Percentiles rank a stretch among this genome's conserved stretches.
phyloP scores from a whole-genome alignment of 164 flowering plant genomes.

The Kingdonia uniflora region DNA sequence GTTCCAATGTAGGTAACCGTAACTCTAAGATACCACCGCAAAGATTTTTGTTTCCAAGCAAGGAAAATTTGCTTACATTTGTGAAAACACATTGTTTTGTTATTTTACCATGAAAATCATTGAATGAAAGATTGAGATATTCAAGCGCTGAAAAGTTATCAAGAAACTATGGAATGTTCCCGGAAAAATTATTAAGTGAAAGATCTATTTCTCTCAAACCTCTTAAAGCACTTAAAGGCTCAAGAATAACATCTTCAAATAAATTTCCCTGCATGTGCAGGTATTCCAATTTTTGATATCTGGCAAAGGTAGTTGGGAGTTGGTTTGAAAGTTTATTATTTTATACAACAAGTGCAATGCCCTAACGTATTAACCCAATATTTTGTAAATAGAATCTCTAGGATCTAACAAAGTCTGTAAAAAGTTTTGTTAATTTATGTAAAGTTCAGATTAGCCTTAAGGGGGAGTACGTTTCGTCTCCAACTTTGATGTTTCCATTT shows the following conservation, averaged over 20 bases:
- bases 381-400: too few species aligned
- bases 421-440: too few species aligned
- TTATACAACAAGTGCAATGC: too few species aligned
- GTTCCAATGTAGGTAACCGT: background rate
- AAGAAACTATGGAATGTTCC: background rate
- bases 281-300: background rate
- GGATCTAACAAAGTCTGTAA: too few species aligned
- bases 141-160: background rate
- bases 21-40: constrained; percentile 8
- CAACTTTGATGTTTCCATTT: too few species aligned
- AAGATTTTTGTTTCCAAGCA: constrained; percentile 5
- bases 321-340: too few species aligned
- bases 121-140: constrained; percentile 7
- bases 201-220: constrained; percentile 1
- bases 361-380: too few species aligned
- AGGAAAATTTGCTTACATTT: constrained; percentile 6
- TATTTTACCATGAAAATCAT: constrained; percentile 7
- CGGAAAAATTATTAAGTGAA: constrained; percentile 1
- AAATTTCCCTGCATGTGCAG: too few species aligned
- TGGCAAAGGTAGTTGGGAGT: too few species aligned
- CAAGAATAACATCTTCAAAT: constrained; percentile 2
- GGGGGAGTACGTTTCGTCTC: too few species aligned
- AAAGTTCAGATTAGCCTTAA: too few species aligned
- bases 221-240: background rate
- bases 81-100: constrained; percentile 5